These are phyloP conservation scores for Melocanna baccifera DNA, from an alignment of 176 grass and related monocot species.

Conservation along the genomic window DNA sequence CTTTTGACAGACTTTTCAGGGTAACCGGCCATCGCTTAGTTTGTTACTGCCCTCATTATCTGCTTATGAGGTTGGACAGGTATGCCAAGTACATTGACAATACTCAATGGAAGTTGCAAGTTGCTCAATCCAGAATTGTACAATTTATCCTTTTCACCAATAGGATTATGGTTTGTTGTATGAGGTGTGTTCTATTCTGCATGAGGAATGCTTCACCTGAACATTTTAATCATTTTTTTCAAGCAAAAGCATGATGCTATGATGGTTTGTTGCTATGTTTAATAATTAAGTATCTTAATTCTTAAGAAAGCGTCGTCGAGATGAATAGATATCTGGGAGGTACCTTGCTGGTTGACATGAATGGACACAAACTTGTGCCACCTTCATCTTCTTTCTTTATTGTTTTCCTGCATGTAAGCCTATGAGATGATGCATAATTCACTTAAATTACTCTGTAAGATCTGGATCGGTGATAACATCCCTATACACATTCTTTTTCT, in stretches of 20 bases:
- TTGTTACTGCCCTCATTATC: slow-evolving; percentile 69
- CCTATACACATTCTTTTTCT: neutral
- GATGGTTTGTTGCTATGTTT: neutral
- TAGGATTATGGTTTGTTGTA: neutral
- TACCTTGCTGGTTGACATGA: neutral
- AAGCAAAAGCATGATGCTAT: neutral
- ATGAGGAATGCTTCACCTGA: neutral
- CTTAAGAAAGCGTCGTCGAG: neutral
- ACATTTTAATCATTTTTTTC: neutral
- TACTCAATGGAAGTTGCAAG: slow-evolving; percentile 10
- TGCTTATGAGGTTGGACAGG: slow-evolving; percentile 90
- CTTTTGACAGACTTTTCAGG: slow-evolving; percentile 70
- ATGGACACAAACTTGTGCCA: neutral
- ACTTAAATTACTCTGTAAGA: neutral
- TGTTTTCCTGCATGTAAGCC: neutral
- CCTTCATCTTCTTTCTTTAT: neutral
- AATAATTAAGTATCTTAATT: neutral
- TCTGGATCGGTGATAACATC: neutral
- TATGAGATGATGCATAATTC: neutral
- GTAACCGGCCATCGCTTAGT: slow-evolving; percentile 85
- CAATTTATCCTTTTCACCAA: neutral
- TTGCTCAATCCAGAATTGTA: neutral
- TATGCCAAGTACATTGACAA: slow-evolving; percentile 26
- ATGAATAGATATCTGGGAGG: neutral
- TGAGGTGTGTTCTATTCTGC: neutral